These are phyloP conservation scores for Begonia masoniana DNA, from an alignment of 306 rosid species.

Conservation along the genomic window DNA sequence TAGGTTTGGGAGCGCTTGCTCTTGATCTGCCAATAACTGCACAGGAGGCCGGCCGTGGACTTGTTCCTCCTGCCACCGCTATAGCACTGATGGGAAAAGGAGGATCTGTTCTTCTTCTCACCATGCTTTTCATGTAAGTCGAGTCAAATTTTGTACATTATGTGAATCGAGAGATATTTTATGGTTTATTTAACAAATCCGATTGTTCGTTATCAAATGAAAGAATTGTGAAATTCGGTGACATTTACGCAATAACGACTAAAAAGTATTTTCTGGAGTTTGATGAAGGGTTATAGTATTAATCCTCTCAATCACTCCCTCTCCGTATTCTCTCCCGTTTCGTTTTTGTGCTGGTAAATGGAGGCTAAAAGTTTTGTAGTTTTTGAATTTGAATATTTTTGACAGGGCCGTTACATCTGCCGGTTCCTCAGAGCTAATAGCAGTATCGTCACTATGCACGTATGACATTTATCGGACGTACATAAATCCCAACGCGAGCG, in stretches of 20 bases:
- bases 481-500: constrained; percentile 69
- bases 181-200: too few species aligned
- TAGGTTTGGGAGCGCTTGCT: constrained; percentile 89
- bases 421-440: constrained; percentile 84
- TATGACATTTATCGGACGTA: constrained; percentile 80
- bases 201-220: too few species aligned
- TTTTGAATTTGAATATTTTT: not conserved
- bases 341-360: too few species aligned
- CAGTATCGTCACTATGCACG: constrained; percentile 76
- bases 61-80: constrained; percentile 93
- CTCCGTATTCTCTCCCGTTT: too few species aligned
- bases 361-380: too few species aligned
- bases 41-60: constrained; percentile 74
- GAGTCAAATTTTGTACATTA: not conserved
- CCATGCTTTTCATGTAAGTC: constrained; percentile 93
- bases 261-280: too few species aligned
- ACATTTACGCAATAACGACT: too few species aligned
- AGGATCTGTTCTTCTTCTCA: constrained; percentile 80
- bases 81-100: constrained; percentile 93
- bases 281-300: too few species aligned
- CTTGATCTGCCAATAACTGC: constrained; percentile 70
- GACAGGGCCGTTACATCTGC: constrained; percentile 96
- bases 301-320: too few species aligned
- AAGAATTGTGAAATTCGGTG: too few species aligned
- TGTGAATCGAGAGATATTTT: too few species aligned